Conservation (phyloP, 2,329 filamentous ascomycete genomes). For the Mollisiaceae sp. region DNA sequence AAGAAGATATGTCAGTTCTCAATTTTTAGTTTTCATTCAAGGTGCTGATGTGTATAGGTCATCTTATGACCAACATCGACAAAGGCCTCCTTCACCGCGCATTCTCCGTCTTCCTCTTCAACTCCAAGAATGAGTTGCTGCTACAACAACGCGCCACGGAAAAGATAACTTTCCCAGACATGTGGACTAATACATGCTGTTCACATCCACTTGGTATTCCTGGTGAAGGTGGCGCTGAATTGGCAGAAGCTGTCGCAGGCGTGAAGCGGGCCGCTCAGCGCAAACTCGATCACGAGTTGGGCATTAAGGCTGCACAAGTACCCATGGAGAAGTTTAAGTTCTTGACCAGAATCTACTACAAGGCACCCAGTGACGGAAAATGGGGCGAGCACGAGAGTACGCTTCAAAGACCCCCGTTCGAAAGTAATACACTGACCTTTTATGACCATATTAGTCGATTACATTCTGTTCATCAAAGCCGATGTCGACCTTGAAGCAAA, state of each 20-base stretch:
- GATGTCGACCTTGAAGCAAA: conserved; percentile 84
- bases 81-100: conserved; percentile 94
- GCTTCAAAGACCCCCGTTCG: conserved; percentile 44
- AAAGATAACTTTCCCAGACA: conserved; percentile 98
- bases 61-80: conserved; percentile 98
- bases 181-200: conserved; percentile 99
- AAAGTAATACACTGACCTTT: conserved; percentile 20
- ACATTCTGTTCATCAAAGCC: conserved; percentile 97
- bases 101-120: conserved; percentile 98
- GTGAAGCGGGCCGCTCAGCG: conserved; percentile 91
- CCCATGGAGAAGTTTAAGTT: conserved; percentile 92
- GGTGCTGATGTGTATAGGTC: conserved; percentile 62
- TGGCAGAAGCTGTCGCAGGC: conserved; percentile 80
- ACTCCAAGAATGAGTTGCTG: conserved; percentile 88
- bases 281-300: conserved; percentile 93
- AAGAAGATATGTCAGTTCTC: conserved; percentile 87
- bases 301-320: conserved; percentile 87
- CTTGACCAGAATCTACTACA: conserved; percentile 96
- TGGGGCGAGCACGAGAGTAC: conserved; percentile 99
- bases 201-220: conserved; percentile 94
- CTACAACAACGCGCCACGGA: conserved; percentile 94
- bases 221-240: conserved; percentile 83
- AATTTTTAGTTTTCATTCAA: background rate
- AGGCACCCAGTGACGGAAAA: conserved; percentile 93
- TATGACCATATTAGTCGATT: conserved; percentile 71